phyloP scores from a whole-genome alignment of 495 filamentous ascomycete species.

The Massariosphaeria phaeospora region DNA sequence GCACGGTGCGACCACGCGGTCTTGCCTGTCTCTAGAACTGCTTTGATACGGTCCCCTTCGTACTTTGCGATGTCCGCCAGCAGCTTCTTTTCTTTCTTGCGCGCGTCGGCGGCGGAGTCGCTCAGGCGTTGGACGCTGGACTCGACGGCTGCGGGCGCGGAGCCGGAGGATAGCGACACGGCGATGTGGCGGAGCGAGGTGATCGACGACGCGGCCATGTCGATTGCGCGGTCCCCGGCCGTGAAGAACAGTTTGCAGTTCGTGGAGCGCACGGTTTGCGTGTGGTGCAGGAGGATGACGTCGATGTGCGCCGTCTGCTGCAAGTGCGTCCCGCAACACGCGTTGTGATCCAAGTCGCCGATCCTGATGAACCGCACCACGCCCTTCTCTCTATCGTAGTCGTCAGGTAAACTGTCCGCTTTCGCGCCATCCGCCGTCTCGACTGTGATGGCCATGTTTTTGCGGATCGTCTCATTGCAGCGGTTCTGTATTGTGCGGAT shows the following conservation, averaged over 20 bases:
- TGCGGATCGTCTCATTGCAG: conserved; percentile 17
- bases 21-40: not conserved
- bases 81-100: conserved; percentile 12
- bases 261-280: conserved; percentile 14
- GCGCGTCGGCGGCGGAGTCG: not conserved
- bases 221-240: conserved; percentile 16
- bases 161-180: conserved; percentile 1
- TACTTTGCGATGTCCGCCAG: conserved; percentile 16
- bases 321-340: conserved; percentile 24
- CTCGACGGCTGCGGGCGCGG: conserved; percentile 1
- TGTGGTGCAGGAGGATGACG: conserved; percentile 23
- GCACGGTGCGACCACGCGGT: conserved; percentile 15
- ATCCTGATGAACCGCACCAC: conserved; percentile 21
- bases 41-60: conserved; percentile 16
- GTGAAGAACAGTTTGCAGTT: conserved; percentile 20
- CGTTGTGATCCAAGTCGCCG: conserved; percentile 19
- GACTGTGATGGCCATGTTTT: conserved; percentile 17
- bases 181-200: conserved; percentile 2
- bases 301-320: conserved; percentile 20
- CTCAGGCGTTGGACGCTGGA: not conserved
- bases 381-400: conserved; percentile 23
- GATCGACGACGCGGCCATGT: conserved; percentile 2
- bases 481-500: not conserved
- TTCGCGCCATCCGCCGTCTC: conserved; percentile 6
- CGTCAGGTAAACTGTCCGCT: conserved; percentile 8